Percentiles rank a stretch among this genome's conserved stretches.
phyloP scores from a whole-genome alignment of 73 alveolate species.

The Effrenium voratum region DNA sequence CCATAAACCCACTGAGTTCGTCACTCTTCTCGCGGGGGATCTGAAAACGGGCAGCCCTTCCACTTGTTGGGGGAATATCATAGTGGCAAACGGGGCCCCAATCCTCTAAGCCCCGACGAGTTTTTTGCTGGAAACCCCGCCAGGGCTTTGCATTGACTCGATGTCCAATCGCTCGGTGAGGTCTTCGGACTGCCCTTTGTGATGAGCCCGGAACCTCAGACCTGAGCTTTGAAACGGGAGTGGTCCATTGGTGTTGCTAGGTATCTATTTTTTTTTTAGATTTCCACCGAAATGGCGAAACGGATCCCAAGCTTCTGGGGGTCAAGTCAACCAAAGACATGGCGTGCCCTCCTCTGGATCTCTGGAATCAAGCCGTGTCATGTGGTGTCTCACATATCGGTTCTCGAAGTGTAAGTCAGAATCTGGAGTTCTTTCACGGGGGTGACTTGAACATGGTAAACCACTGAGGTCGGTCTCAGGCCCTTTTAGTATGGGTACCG shows the following conservation, averaged over 20 bases:
- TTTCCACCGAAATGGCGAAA: no score
- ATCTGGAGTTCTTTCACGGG: no score
- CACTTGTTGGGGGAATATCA: neutral
- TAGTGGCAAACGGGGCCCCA: neutral
- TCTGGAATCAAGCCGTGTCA: neutral
- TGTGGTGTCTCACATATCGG: no score
- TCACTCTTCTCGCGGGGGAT: neutral
- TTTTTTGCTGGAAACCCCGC: neutral
- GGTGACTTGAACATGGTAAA: no score
- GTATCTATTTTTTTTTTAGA: no score
- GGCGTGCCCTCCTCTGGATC: neutral
- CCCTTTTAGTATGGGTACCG: no score
- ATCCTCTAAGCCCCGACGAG: neutral
- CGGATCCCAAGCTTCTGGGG: no score
- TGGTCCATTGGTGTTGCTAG: no score
- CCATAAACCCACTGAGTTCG: neutral
- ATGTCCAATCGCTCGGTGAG: conserved; percentile 8
- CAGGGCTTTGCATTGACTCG: neutral
- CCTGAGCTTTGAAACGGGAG: no score
- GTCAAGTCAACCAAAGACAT: neutral
- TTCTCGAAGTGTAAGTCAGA: no score
- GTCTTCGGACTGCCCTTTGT: conserved; percentile 92
- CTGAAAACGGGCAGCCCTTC: neutral
- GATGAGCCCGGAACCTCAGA: conserved; percentile 36
- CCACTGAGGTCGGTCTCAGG: no score